These are phyloP conservation scores for Suillus americanus DNA, from an alignment of 768 basidiomycete species.

Conservation along the genomic window DNA sequence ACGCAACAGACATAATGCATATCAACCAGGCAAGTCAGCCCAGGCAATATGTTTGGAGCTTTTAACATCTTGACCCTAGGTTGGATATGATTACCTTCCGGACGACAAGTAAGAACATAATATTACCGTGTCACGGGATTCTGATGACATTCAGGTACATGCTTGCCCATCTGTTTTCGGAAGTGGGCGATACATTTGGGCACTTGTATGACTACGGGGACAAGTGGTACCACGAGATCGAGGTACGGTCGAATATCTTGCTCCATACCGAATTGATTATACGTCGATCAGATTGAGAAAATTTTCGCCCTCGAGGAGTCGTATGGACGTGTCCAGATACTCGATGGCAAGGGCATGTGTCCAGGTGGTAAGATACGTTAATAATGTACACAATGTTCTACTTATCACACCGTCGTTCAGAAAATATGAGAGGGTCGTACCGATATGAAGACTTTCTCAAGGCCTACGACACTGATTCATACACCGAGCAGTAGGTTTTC, in stretches of 20 bases:
- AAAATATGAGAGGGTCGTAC: conserved; percentile 28
- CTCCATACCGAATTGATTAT: background rate
- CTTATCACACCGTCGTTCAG: conserved; percentile 5
- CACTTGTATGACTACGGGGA: conserved; percentile 37
- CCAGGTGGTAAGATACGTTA: conserved; percentile 15
- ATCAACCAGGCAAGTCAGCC: conserved; percentile 15
- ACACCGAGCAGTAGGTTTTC: conserved; percentile 16
- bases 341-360: conserved; percentile 28
- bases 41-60: background rate
- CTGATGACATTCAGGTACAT: conserved; percentile 14
- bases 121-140: background rate
- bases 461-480: conserved; percentile 21
- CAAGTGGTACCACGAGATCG: conserved; percentile 32
- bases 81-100: conserved; percentile 30
- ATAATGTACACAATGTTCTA: background rate
- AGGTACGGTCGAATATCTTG: conserved; percentile 15
- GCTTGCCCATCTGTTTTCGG: conserved; percentile 28
- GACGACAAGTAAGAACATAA: conserved; percentile 20
- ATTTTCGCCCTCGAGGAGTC: conserved; percentile 29
- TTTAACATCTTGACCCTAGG: conserved; percentile 12
- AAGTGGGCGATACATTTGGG: conserved; percentile 31
- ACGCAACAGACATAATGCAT: conserved; percentile 23
- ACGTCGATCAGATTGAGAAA: conserved; percentile 19
- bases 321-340: conserved; percentile 27
- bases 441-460: conserved; percentile 21